These are phyloP conservation scores for Trichoderma afroharzianum DNA, from an alignment of 2,329 filamentous ascomycete genomes.

Conservation along the genomic window DNA sequence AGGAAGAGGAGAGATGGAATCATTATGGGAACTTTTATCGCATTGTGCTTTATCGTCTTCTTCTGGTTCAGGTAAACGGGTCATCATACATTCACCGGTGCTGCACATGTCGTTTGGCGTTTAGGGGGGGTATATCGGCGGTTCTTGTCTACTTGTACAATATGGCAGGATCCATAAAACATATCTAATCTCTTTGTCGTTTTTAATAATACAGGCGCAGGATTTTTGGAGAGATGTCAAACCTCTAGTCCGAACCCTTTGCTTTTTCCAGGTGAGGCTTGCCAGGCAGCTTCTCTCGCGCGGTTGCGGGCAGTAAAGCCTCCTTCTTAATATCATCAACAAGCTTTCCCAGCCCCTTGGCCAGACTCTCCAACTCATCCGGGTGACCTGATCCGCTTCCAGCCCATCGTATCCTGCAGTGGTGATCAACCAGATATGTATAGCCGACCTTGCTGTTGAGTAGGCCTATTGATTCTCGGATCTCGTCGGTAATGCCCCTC, in stretches of 20 bases:
- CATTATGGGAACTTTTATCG: conserved; percentile 87
- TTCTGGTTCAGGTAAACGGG: conserved; percentile 66
- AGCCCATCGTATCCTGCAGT: conserved; percentile 92
- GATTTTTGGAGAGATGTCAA: conserved; percentile 17
- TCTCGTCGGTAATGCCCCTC: conserved; percentile 56
- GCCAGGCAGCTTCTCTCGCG: conserved; percentile 33
- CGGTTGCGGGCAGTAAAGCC: conserved; percentile 31
- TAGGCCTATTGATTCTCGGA: conserved; percentile 62
- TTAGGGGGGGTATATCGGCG: conserved; percentile 37
- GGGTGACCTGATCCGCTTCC: conserved; percentile 69
- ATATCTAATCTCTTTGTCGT: background rate
- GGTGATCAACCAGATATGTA: conserved; percentile 81
- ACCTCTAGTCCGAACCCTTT: conserved; percentile 24
- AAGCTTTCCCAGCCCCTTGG: conserved; percentile 60
- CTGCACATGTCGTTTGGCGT: conserved; percentile 29
- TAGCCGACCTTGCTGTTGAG: conserved; percentile 92
- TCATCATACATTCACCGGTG: conserved; percentile 25
- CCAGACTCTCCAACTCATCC: conserved; percentile 64
- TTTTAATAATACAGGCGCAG: conserved; percentile 22
- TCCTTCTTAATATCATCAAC: conserved; percentile 53
- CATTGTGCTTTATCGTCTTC: conserved; percentile 83
- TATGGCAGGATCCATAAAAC: conserved; percentile 22
- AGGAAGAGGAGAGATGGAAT: conserved; percentile 95
- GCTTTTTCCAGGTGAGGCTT: conserved; percentile 30
- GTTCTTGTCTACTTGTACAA: conserved; percentile 34